Evolutionary conservation across 306 rosid genomes (phyloP).

Genomic region (Acacia acuminata): DNA sequence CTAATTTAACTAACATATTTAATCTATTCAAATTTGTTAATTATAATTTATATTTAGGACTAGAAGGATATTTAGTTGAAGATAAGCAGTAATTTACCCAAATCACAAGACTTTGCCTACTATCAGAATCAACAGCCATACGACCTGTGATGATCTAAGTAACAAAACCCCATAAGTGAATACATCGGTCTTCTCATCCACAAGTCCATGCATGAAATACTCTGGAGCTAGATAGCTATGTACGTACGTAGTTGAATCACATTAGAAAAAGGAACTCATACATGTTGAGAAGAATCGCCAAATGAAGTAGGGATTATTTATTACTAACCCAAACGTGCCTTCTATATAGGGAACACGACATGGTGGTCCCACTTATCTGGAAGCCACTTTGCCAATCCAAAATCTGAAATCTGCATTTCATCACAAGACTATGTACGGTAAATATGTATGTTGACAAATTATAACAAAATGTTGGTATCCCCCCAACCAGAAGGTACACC

Average conservation of each 20-base stretch:
- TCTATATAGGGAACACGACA: conserved; percentile 84
- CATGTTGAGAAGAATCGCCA: background rate
- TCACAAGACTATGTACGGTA: background rate
- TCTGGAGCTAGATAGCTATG: conserved; percentile 86
- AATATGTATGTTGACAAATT: background rate
- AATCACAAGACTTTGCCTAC: conserved; percentile 82
- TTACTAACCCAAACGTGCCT: conserved; percentile 83
- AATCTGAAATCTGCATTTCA: conserved; percentile 73
- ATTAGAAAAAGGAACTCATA: conserved; percentile 3
- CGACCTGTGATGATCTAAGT: conserved; percentile 82
- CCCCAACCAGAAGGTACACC: conserved; percentile 35
- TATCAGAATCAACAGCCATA: conserved; percentile 72
- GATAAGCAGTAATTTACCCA: conserved; percentile 55
- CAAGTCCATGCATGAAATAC: conserved; percentile 85
- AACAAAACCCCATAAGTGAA: conserved; percentile 78
- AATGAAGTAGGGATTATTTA: background rate
- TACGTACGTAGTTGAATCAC: background rate
- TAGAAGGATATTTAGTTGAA: background rate
- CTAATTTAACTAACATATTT: no score
- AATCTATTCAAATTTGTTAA: no score
- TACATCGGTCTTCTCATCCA: conserved; percentile 78
- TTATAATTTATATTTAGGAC: no score
- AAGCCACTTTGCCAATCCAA: conserved; percentile 91
- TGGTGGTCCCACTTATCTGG: conserved; percentile 89
- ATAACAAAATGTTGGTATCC: background rate